Evolutionary conservation across 2,329 filamentous ascomycete genomes (phyloP).

Genomic region (Monilinia fructicola): DNA sequence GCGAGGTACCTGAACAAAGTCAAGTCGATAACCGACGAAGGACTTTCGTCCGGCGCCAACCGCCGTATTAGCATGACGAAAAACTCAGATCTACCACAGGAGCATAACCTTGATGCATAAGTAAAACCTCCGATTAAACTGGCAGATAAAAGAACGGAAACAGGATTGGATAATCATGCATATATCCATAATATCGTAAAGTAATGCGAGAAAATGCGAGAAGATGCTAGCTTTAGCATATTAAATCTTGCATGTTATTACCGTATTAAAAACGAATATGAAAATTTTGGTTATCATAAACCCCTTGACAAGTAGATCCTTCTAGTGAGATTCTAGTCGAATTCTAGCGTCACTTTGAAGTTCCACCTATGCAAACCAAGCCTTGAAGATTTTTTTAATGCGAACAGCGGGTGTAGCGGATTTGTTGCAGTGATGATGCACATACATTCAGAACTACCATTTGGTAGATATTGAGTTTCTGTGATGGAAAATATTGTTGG

Average conservation of each 20-base stretch:
- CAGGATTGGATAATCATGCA: too few relatives aligned
- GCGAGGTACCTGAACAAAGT: neutral
- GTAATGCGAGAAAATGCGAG: neutral
- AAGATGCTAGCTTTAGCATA: neutral
- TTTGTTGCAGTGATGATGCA: neutral
- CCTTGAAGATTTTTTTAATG: neutral
- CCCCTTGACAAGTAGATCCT: slow-evolving; percentile 13
- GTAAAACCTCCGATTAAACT: neutral
- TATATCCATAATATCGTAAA: neutral
- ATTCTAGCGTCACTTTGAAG: neutral
- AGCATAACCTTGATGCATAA: neutral
- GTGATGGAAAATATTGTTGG: neutral
- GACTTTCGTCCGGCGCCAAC: too few relatives aligned
- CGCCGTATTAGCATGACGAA: neutral
- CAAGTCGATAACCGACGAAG: neutral
- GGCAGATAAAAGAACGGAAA: neutral
- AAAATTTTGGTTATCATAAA: slow-evolving; percentile 9
- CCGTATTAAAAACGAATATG: neutral
- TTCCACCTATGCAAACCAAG: neutral
- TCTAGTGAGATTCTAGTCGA: slow-evolving; percentile 10
- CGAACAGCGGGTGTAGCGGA: slow-evolving; percentile 1
- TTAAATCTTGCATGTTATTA: neutral
- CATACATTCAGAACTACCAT: neutral
- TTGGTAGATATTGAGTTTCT: neutral
- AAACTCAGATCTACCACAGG: neutral